Evolutionary conservation across 441 rosid genomes (phyloP), one percentile per base, ranked within the genome.

Genomic region (Adansonia madagascariensis): DNA sequence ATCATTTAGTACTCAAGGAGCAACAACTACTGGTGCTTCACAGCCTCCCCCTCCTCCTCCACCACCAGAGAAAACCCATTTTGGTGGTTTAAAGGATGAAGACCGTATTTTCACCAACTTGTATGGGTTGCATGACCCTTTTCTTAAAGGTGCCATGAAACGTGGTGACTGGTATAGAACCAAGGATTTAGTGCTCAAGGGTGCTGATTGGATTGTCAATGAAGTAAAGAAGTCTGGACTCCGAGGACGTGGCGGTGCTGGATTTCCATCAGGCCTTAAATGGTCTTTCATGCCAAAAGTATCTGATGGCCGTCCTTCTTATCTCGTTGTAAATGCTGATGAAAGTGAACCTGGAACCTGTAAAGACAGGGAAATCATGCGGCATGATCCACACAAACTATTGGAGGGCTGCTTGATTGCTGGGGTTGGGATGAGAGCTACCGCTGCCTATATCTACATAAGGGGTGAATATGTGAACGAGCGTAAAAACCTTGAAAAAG

Each of bases 261-360:
- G 98, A 83, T 97, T 84, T 84, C 95, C 98, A 43, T 92, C 98
- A 46, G 99, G 98, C 17, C 98, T 97, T 35, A 97, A 97, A 82
- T 93, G 98, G 99, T 94, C 99, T 22, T 97, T 97, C 85, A 94
- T 97, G 99, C 97, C 99, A 39, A 97, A 93, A 84, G 93, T 87
- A 59, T 97, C 98, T 70, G 99, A 97, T 83, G 98, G 98, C 0
- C 98, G 98, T 64, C 99, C 65, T 24, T 60, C 99, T 31, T 97
- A 94, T 86, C 94, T 97, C 73, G 99, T 94, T 74, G 98, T 97
- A 55, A 93, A 94, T 65, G 99, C 97, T 56, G 99, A 97, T 90
- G 99, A 97, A 87, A 97, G 99, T 93, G 99, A 97, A 85, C 98
- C 99, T 31, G 99, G 98, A 80, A 97, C 99, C 78, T 94, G 98